phyloP scores from a whole-genome alignment of 805 yeast species.

The Wickerhamiella hasegawae region DNA sequence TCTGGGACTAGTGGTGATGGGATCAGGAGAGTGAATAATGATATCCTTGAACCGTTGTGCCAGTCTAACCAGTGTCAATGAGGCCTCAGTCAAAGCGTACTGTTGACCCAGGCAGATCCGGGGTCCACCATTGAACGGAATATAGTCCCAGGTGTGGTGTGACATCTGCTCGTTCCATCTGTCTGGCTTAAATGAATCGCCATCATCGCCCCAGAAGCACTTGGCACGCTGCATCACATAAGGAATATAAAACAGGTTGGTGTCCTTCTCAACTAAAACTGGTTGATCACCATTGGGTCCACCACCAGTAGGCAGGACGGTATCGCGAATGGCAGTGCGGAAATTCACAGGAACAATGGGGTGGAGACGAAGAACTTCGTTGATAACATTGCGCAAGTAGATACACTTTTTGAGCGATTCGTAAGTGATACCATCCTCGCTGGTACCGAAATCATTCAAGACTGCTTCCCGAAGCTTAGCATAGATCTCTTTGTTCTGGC shows the following conservation, averaged over 20 bases:
- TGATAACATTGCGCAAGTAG: slow-evolving; percentile 31
- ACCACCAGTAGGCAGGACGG: slow-evolving; percentile 37
- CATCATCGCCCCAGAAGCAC: slow-evolving; percentile 30
- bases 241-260: slow-evolving; percentile 25
- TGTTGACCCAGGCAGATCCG: slow-evolving; percentile 41
- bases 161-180: slow-evolving; percentile 28
- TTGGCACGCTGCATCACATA: slow-evolving; percentile 29
- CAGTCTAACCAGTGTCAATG: slow-evolving; percentile 28
- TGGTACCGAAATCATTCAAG: slow-evolving; percentile 22
- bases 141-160: slow-evolving; percentile 31
- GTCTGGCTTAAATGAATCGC: slow-evolving; percentile 31
- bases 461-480: slow-evolving; percentile 26
- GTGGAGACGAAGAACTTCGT: slow-evolving; percentile 34
- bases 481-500: slow-evolving; percentile 23
- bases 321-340: slow-evolving; percentile 30
- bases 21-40: slow-evolving; percentile 9
- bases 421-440: slow-evolving; percentile 22
- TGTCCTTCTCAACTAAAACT: slow-evolving; percentile 29
- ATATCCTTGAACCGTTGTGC: slow-evolving; percentile 20
- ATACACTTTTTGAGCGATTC: slow-evolving; percentile 35
- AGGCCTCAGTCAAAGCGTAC: slow-evolving; percentile 37
- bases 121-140: slow-evolving; percentile 42
- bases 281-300: slow-evolving; percentile 28
- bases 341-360: slow-evolving; percentile 37
- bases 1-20: slow-evolving; percentile 2